Evolutionary conservation across 768 basidiomycete genomes (phyloP), one percentile per base, ranked within the genome.

Genomic region (Phlebiopsis gigantea): DNA sequence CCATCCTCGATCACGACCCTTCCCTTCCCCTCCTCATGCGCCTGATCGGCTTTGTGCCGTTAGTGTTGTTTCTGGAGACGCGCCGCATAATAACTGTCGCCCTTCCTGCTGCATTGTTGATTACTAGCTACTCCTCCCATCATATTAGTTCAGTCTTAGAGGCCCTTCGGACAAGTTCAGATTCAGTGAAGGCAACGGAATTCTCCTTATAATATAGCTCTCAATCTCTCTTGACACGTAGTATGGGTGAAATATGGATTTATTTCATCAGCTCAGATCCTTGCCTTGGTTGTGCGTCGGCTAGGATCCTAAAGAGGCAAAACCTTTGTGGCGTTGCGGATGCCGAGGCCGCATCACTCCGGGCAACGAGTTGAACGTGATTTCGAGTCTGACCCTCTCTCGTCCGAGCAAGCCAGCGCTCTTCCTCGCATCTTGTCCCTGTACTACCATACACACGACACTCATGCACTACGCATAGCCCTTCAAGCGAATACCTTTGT

Each of bases 1-100:
- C 24, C 46, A 48, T 22, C 24, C n/a, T n/a, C 45, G 44, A 39
- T 48, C 55, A 56, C 55, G 55, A 56, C 47, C 43, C 24, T 42
- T 5, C 17, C 47, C 10, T 25, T 25, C 21, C 28, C 51, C 19
- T 52, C 34, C 34, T 17, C 34, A 39, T 10, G 12, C 17, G 34
- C 8, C 17, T 9, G 34, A 39, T 9, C 12, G 17, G 34, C 17
- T 3, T 9, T 17, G 12, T 17, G 34, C 34, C 17, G 12, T 39
- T 17, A 39, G 34, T 17, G 50, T 34, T 43, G 12, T 26, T 31
- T 30, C 19, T 14, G 19, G 12, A 25, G 39, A 17, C 15, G 19
- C 21, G 21, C 51, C n/a, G 30, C 34, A 31, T 42, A 19, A 31
- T 34, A 34, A 25, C 28, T 25, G 24, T 50, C 25, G 21, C 48